Evolutionary conservation across 2,329 filamentous ascomycete species (phyloP), one percentile per base, ranked within the genome.

Genomic region (Botrytis galanthina): DNA sequence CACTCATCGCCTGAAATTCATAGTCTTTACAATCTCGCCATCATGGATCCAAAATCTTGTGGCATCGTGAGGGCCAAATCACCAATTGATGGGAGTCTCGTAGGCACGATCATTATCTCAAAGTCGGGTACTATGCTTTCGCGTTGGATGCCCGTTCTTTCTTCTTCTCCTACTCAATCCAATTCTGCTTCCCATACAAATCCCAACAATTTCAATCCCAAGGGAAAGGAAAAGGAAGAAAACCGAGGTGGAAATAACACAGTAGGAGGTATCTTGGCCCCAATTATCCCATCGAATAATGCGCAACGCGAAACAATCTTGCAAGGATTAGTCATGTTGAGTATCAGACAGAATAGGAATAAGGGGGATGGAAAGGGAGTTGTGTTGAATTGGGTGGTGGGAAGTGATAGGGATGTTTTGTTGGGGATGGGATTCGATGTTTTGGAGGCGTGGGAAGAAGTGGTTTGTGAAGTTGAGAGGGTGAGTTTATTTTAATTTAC

Each of bases 341-440:
- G 89, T 1, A 89, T 92, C 79, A 86, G 87, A 75, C 90, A 92
- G 81, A 87, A 91, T 80, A 91, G 90, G 77, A 86, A 86, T 76
- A 87, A 91, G 78, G 88, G 88, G n/a, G 87, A 87, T 72, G 87
- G 86, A 78, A 86, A 86, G 3, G 78, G 77, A 71, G 82, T 92
- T 73, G 46, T 73, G 14, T 82, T 92, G 76, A 90, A 92, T 80
- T 81, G 78, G 79, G 78, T 81, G 35, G 66, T 75, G 29, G 78
- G 78, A 0, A 78, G 80, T 20, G 77, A 79, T 74, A 76, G 78
- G 71, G 93, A 96, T 81, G 89, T 91, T 51, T 84, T 97, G 74
- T 86, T 90, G 72, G 89, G 89, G 0, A 93, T 97, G 91, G 93
- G 93, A 1, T 97, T 97, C 80, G 89, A 90, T 76, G 88, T 93